phyloP scores from a whole-genome alignment of 805 yeast species.

The Saturnispora besseyi region DNA sequence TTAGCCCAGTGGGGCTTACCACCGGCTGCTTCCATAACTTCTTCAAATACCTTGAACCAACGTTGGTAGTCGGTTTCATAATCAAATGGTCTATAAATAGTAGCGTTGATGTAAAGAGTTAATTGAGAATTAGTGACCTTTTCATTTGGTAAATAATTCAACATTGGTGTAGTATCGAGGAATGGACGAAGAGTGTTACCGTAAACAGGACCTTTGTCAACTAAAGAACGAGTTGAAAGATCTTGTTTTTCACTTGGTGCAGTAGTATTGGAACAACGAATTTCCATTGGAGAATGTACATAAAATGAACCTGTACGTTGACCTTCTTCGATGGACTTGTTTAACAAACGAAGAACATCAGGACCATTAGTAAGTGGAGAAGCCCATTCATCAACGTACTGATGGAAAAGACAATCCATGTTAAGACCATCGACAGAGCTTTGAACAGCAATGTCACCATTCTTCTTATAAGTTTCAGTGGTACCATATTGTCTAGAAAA shows the following conservation, averaged over 20 bases:
- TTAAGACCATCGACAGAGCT: constrained; percentile 79
- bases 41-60: constrained; percentile 84
- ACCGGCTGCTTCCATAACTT: constrained; percentile 61
- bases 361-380: constrained; percentile 77
- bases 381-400: constrained; percentile 97
- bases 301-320: constrained; percentile 53
- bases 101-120: constrained; percentile 83
- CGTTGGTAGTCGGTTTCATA: constrained; percentile 60
- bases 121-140: constrained; percentile 62
- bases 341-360: constrained; percentile 55
- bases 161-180: constrained; percentile 69
- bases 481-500: constrained; percentile 78
- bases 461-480: constrained; percentile 49
- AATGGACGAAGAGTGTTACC: constrained; percentile 80
- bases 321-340: constrained; percentile 53
- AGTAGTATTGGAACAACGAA: constrained; percentile 85
- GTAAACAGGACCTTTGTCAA: constrained; percentile 67
- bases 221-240: constrained; percentile 39
- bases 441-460: constrained; percentile 57
- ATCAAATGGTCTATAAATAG: constrained; percentile 91
- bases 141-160: constrained; percentile 47
- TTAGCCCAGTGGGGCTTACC: constrained; percentile 99
- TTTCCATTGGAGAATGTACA: constrained; percentile 94
- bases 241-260: constrained; percentile 35
- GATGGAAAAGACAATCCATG: constrained; percentile 93